Evolutionary conservation across 176 grass and related monocot species (phyloP).

Genomic region (Carex pumila): DNA sequence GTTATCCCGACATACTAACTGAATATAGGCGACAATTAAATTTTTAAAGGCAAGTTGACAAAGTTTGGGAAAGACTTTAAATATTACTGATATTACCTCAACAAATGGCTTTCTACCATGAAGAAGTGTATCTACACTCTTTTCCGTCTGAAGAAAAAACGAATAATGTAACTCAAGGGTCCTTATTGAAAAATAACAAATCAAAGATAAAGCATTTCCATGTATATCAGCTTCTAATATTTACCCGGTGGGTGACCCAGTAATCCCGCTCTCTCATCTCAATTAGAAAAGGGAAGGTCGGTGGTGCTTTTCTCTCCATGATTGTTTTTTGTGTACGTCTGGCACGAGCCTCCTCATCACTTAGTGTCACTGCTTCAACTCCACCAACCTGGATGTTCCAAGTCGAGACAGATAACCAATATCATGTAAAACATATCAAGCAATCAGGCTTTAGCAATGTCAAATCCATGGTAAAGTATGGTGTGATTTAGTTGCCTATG

Average conservation of each 20-base stretch:
- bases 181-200: neutral
- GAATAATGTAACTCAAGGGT: neutral
- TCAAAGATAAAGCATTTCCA: neutral
- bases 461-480: neutral
- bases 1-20: neutral
- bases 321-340: conserved; percentile 87
- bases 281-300: conserved; percentile 93
- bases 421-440: neutral
- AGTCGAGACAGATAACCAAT: conserved; percentile 7
- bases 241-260: conserved; percentile 87
- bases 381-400: conserved; percentile 64
- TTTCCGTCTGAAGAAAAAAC: conserved; percentile 69
- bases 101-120: conserved; percentile 83
- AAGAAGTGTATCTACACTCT: conserved; percentile 86
- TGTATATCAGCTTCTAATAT: neutral
- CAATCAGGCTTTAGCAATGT: neutral
- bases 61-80: neutral
- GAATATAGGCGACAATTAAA: neutral
- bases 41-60: neutral
- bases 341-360: conserved; percentile 88
- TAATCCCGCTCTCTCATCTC: conserved; percentile 94
- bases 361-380: conserved; percentile 89
- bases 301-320: conserved; percentile 77
- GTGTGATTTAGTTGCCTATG: neutral
- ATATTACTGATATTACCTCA: conserved; percentile 42